Evolutionary conservation across 495 filamentous ascomycete species (phyloP).

Genomic region (Schizothecium vesticola): DNA sequence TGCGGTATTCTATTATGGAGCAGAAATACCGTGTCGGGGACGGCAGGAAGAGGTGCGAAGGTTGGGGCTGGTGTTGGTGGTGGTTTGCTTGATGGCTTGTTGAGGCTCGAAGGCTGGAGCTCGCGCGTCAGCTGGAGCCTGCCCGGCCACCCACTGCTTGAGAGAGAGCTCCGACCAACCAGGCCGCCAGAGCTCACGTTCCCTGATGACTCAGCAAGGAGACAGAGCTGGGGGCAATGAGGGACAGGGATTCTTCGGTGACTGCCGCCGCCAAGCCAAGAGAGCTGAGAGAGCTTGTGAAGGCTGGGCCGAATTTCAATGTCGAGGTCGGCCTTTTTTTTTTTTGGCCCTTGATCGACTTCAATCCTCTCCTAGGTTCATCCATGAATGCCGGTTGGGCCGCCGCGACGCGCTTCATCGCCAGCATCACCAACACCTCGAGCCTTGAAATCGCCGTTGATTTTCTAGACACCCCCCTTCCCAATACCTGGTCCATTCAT

Average conservation of each 20-base stretch:
- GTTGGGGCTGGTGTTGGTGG: conserved; percentile 3
- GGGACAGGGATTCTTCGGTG: background rate
- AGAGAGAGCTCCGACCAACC: conserved; percentile 10
- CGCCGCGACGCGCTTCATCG: background rate
- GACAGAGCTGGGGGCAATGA: background rate
- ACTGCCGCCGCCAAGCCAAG: background rate
- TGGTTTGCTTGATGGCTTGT: conserved; percentile 1
- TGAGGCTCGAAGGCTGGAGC: background rate
- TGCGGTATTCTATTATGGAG: background rate
- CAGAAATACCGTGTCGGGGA: background rate
- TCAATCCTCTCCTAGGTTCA: background rate
- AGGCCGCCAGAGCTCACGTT: background rate
- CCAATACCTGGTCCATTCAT: no score
- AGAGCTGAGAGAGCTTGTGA: background rate
- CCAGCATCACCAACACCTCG: background rate
- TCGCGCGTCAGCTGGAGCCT: conserved; percentile 49
- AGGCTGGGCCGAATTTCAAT: background rate
- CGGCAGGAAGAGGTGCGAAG: background rate
- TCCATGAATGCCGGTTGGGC: background rate
- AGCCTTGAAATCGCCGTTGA: background rate
- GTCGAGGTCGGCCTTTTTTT: background rate
- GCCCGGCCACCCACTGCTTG: background rate
- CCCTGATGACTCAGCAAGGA: conserved; percentile 26
- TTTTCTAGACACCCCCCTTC: background rate
- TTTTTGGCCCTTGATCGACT: background rate